A percentile compares a stretch with the other conserved stretches of the same genome.
Conservation (phyloP, 495 filamentous ascomycete species). For the Neurospora sp. region DNA sequence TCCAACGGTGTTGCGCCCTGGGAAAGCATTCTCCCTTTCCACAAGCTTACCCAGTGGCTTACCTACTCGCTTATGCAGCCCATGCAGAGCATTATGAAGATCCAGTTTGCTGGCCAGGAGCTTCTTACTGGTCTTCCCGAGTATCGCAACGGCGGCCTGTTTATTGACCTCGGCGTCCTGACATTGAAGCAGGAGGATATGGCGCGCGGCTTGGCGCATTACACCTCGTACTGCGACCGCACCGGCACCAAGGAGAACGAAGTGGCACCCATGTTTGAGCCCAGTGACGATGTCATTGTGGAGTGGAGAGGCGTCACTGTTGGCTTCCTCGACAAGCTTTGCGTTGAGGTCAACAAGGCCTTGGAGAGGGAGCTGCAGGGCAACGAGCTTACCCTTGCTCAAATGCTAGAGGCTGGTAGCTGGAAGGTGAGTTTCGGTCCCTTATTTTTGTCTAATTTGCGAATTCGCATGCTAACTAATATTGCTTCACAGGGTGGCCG, state of each 20-base stretch:
- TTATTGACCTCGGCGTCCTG: slow-evolving; percentile 74
- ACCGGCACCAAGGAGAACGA: slow-evolving; percentile 63
- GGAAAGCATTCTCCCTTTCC: slow-evolving; percentile 93
- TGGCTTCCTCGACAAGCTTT: slow-evolving; percentile 69
- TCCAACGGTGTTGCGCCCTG: slow-evolving; percentile 51
- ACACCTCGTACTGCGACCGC: slow-evolving; percentile 59
- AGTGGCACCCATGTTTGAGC: slow-evolving; percentile 67
- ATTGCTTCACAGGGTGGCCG: slow-evolving; percentile 64
- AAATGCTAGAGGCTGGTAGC: slow-evolving; percentile 81
- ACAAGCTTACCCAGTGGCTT: slow-evolving; percentile 87
- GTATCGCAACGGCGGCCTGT: slow-evolving; percentile 78
- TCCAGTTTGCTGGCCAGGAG: slow-evolving; percentile 67
- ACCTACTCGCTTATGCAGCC: slow-evolving; percentile 84
- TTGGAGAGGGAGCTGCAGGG: slow-evolving; percentile 41
- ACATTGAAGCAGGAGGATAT: slow-evolving; percentile 57
- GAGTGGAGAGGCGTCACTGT: slow-evolving; percentile 81
- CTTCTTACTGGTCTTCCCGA: slow-evolving; percentile 78
- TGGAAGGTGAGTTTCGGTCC: slow-evolving; percentile 64
- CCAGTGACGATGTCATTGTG: slow-evolving; percentile 75
- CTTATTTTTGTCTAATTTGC: not conserved
- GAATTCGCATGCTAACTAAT: slow-evolving; percentile 11
- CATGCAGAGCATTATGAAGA: slow-evolving; percentile 65
- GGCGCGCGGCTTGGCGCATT: slow-evolving; percentile 59
- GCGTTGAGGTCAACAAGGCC: slow-evolving; percentile 58
- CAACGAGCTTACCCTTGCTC: slow-evolving; percentile 56